Evolutionary conservation across 225 moss, liverwort and hornwort species (phyloP), one percentile per base, ranked within the genome.

Genomic region (Neckera pumila): DNA sequence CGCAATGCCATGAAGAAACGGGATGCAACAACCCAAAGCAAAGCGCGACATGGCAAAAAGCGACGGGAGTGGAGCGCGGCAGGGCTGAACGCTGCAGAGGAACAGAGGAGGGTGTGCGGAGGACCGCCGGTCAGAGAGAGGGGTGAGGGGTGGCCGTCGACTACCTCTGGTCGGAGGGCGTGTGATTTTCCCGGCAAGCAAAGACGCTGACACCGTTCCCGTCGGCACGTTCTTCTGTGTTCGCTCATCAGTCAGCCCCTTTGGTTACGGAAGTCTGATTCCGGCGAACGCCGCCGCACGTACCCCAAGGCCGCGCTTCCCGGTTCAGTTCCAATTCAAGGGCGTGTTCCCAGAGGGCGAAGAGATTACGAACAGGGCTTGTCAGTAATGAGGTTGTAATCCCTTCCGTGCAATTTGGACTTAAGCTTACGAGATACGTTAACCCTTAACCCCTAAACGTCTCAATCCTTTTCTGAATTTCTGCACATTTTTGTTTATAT

Each of bases 181-280:
- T 49, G 87, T 86, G 75, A 84, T 86, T 92, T 91, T 89, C 92
- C 92, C 86, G 92, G 92, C 92, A 92, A 92, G 88, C 88, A 34
- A 88, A 84, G 45, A 3, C 59, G 79, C 92, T 92, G 92, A 90
- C 92, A 92, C 58, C 79, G 92, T 88, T 92, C 90, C 86, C 92
- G 73, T 70, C 81, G 85, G 87, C 89, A 90, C 89, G 86, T 90
- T 92, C 92, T 73, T 77, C 85, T 83, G 63, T 12, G 88, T 85
- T 82, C 82, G 56, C 69, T 11, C 25, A 16, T 38, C 58, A 72
- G 45, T 63, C 73, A 73, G 67, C 40, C 85, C 85, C 82, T 56
- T 38, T 36, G 66, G 89, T 89, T 85, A 88, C 90, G 90, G 75
- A 70, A 76, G 89, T 76, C 51, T 40, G 38, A 31, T 23, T 31